Conservation (phyloP, 176 grass and related monocot genomes). For the Oryza punctata region DNA sequence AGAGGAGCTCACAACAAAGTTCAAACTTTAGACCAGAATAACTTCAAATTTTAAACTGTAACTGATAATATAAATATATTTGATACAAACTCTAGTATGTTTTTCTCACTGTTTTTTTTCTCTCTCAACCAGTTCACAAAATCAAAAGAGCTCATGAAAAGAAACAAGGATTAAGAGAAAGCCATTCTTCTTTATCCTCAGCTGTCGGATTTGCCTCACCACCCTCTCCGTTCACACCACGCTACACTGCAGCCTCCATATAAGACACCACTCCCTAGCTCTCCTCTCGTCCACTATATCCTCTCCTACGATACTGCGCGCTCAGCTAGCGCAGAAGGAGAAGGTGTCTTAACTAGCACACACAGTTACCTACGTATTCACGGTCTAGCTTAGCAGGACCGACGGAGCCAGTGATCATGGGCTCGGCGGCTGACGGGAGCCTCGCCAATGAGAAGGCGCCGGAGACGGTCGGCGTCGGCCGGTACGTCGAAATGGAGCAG, state of each 20-base stretch:
- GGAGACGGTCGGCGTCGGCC: constrained; percentile 69
- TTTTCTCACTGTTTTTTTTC: not conserved
- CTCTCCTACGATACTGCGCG: not conserved
- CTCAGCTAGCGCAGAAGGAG: not conserved
- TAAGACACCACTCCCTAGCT: not conserved
- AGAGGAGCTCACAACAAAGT: too few relatives aligned
- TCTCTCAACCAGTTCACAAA: constrained; percentile 29
- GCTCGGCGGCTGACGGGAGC: constrained; percentile 44
- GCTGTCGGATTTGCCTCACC: constrained; percentile 40
- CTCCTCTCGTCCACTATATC: constrained; percentile 9
- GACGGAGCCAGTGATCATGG: constrained; percentile 52
- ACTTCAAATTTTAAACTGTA: not conserved
- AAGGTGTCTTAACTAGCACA: not conserved
- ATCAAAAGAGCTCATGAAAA: constrained; percentile 51
- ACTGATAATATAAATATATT: too few relatives aligned
- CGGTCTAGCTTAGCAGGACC: not conserved
- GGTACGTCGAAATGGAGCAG: constrained; percentile 91
- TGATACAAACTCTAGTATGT: too few relatives aligned
- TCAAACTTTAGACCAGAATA: too few relatives aligned
- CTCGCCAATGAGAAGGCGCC: constrained; percentile 77
- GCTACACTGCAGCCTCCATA: constrained; percentile 27
- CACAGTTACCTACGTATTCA: not conserved
- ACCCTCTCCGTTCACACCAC: constrained; percentile 8
- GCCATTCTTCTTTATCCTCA: constrained; percentile 48
- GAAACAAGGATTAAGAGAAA: constrained; percentile 46